Evolutionary conservation across 768 basidiomycete genomes (phyloP), one percentile per base, ranked within the genome.

Genomic region (Rhizopogon vulgaris): DNA sequence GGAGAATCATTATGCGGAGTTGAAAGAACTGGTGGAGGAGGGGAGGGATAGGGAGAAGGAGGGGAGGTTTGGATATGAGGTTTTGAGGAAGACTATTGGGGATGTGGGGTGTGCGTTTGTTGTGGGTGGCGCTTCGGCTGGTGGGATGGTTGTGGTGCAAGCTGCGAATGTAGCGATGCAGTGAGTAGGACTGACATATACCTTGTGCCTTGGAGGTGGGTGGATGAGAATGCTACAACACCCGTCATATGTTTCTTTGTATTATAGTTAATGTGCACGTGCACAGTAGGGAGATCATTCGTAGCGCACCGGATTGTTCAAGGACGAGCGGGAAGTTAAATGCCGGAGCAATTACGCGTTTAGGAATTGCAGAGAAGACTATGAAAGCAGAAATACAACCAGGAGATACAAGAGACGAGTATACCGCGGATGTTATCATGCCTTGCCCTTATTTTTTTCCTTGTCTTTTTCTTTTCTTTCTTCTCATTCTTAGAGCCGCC

Each of bases 31-130:
- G 18, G 71, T 84, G 64, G 75, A 78, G 15, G 77, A 81, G 56
- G 53, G 38, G 39, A 52, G 49, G 50, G 51, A 56, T 14, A 12
- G 11, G 63, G 75, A 78, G 14, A 77, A 81, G 56, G 53, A 45
- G 39, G 53, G 50, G 49, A 52, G 55, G 11, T 46, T 48, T 2
- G 55, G 50, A n/a, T 28, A 54, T 25, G 66, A 66, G 28, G 55
- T 53, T 14, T 79, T 93, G 57, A 76, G 78, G 61, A 84, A 85
- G 76, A 91, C 92, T 14, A 76, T 95, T 37, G 94, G 94, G 6
- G 91, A 94, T 65, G 85, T 91, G 11, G 90, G 84, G 3, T 79
- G 85, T n/a, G 84, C 85, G 30, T 80, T 94, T 67, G 79, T 92
- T 4, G 73, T 85, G 1, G 74, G 79, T 3, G 80, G 80, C 3